Conservation (phyloP, 2,329 filamentous ascomycete species). For the Trichophyton benhamiae region DNA sequence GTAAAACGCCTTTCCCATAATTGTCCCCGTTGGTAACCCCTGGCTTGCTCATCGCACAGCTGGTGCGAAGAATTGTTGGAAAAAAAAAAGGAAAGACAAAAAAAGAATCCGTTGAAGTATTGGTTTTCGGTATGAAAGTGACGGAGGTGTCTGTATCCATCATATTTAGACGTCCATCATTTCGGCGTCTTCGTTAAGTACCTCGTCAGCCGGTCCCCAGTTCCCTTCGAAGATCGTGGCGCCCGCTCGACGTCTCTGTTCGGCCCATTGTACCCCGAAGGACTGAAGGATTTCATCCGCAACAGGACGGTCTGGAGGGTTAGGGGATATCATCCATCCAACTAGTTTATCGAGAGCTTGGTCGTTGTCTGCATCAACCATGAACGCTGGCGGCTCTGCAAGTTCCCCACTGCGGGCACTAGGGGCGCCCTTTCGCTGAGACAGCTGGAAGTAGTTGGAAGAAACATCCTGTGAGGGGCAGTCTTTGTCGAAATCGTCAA, state of each 20-base stretch:
- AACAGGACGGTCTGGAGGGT: constrained; percentile 59
- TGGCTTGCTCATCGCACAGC: not conserved
- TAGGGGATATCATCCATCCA: constrained; percentile 71
- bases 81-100: not conserved
- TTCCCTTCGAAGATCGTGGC: constrained; percentile 95
- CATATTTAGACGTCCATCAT: constrained; percentile 47
- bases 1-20: not conserved
- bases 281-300: constrained; percentile 61
- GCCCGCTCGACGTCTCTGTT: constrained; percentile 61
- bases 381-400: constrained; percentile 66
- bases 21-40: not conserved
- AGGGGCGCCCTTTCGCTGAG: constrained; percentile 1
- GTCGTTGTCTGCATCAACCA: constrained; percentile 61
- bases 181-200: constrained; percentile 46
- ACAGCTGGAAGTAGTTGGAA: not conserved
- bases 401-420: constrained; percentile 43
- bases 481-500: constrained; percentile 23
- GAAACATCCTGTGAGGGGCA: constrained; percentile 4
- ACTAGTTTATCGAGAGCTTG: constrained; percentile 76
- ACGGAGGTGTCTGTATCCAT: not conserved
- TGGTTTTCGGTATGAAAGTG: too few relatives aligned
- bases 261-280: constrained; percentile 69
- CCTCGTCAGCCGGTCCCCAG: constrained; percentile 69
- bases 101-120: not conserved
- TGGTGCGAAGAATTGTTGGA: not conserved